Conservation (phyloP, 2,329 filamentous ascomycete species). For the Fusarium graminum region DNA sequence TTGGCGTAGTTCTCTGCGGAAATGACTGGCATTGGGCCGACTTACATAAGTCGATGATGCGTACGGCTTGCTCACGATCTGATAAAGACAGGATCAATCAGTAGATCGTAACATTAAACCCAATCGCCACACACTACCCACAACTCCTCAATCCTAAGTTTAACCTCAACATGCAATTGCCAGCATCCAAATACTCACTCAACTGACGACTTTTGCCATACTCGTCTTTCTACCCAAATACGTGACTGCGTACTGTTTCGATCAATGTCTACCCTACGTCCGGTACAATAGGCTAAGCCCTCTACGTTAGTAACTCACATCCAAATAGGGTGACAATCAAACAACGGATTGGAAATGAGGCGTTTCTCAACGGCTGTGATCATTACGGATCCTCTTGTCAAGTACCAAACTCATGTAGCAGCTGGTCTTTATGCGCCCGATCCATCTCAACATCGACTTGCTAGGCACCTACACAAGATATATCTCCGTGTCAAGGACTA, state of each 20-base stretch:
- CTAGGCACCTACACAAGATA: constrained; percentile 81
- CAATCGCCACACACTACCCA: constrained; percentile 11
- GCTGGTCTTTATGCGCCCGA: constrained; percentile 77
- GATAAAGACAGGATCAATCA: constrained; percentile 25
- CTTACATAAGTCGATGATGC: constrained; percentile 37
- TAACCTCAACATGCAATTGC: not conserved
- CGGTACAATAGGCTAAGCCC: constrained; percentile 2
- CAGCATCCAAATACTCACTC: not conserved
- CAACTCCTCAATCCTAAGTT: not conserved
- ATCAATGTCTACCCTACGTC: constrained; percentile 21
- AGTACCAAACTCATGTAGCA: constrained; percentile 78
- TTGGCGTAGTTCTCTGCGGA: not conserved
- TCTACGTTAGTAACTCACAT: constrained; percentile 19
- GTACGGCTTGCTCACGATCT: constrained; percentile 26
- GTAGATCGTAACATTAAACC: constrained; percentile 10
- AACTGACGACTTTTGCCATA: not conserved
- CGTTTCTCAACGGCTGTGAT: constrained; percentile 64
- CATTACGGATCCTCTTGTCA: constrained; percentile 79
- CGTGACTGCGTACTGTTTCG: constrained; percentile 6
- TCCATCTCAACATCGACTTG: constrained; percentile 77
- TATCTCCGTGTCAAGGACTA: constrained; percentile 84
- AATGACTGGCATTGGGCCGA: not conserved
- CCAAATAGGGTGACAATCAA: not conserved
- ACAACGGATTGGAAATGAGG: constrained; percentile 45
- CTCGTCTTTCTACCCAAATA: constrained; percentile 1